These are phyloP conservation scores for Acrocalymma vagum DNA, from an alignment of 2,329 filamentous ascomycete species.

Conservation along the genomic window DNA sequence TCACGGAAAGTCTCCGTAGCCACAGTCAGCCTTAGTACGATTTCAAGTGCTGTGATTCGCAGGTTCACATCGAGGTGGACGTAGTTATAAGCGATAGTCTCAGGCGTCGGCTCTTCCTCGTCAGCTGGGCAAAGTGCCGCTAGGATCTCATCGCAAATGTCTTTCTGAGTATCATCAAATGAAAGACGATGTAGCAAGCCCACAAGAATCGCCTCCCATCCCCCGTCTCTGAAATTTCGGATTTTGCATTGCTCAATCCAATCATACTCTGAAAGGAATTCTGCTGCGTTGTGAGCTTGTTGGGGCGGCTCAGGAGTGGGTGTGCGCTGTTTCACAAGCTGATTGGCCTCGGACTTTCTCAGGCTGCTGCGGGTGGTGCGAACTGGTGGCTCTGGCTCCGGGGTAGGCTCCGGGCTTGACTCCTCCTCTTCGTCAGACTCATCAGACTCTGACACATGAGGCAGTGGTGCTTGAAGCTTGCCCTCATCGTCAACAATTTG, in stretches of 20 bases:
- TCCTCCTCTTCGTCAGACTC: slow-evolving; percentile 59
- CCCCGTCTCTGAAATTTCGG: slow-evolving; percentile 85
- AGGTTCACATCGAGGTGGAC: slow-evolving; percentile 81
- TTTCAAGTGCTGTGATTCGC: slow-evolving; percentile 81
- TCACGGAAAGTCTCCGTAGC: slow-evolving; percentile 86
- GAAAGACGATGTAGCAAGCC: slow-evolving; percentile 87
- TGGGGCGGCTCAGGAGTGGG: slow-evolving; percentile 47
- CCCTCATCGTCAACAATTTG: slow-evolving; percentile 83
- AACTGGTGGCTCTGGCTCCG: slow-evolving; percentile 75
- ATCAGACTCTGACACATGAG: slow-evolving; percentile 66
- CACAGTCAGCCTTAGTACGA: slow-evolving; percentile 84
- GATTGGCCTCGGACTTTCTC: slow-evolving; percentile 78
- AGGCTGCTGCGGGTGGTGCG: slow-evolving; percentile 87
- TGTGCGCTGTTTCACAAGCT: slow-evolving; percentile 53
- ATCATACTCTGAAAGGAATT: slow-evolving; percentile 76
- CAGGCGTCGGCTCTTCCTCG: slow-evolving; percentile 75
- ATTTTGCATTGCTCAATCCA: slow-evolving; percentile 88
- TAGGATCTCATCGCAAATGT: slow-evolving; percentile 80
- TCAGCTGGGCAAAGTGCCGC: slow-evolving; percentile 82
- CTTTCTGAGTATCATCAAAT: slow-evolving; percentile 73
- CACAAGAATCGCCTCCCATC: slow-evolving; percentile 90
- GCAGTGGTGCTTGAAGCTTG: slow-evolving; percentile 79
- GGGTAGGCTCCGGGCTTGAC: slow-evolving; percentile 56
- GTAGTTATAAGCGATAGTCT: slow-evolving; percentile 79
- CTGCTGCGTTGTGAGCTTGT: slow-evolving; percentile 71